phyloP scores from a whole-genome alignment of 2,329 filamentous ascomycete species.

The Rhinocladiella mackenziei region DNA sequence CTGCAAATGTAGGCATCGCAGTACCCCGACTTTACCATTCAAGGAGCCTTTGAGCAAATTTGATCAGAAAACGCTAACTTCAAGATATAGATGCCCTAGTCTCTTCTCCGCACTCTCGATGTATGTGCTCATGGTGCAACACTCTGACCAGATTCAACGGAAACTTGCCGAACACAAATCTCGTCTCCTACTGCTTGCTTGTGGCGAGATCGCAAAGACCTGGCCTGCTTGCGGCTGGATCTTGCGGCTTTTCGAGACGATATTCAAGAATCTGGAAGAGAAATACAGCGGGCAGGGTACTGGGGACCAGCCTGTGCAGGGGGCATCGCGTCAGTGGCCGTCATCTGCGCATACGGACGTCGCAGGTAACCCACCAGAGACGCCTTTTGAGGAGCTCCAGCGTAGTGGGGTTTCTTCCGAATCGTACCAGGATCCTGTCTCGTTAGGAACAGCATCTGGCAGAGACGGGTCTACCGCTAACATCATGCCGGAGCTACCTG shows the following conservation, averaged over 20 bases:
- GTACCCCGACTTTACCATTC: not conserved
- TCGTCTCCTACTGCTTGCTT: slow-evolving; percentile 26
- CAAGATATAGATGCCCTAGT: slow-evolving; percentile 21
- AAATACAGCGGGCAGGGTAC: not conserved
- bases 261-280: slow-evolving; percentile 10
- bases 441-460: not conserved
- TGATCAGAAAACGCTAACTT: not conserved
- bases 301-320: not conserved
- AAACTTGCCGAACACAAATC: slow-evolving; percentile 30
- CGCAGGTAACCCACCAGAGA: not conserved
- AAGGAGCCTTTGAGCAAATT: not conserved
- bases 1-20: slow-evolving; percentile 9
- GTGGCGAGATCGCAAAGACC: slow-evolving; percentile 24
- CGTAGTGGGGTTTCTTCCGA: not conserved
- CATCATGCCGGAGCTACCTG: not conserved
- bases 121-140: slow-evolving; percentile 27
- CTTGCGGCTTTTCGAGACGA: slow-evolving; percentile 13
- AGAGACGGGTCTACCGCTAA: not conserved
- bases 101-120: slow-evolving; percentile 27
- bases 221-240: slow-evolving; percentile 31
- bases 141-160: slow-evolving; percentile 21
- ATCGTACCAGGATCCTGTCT: not conserved
- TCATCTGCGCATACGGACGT: not conserved
- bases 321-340: not conserved
- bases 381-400: not conserved